phyloP scores from a whole-genome alignment of 2,329 filamentous ascomycete species.

The Cladophialophora yegresii region DNA sequence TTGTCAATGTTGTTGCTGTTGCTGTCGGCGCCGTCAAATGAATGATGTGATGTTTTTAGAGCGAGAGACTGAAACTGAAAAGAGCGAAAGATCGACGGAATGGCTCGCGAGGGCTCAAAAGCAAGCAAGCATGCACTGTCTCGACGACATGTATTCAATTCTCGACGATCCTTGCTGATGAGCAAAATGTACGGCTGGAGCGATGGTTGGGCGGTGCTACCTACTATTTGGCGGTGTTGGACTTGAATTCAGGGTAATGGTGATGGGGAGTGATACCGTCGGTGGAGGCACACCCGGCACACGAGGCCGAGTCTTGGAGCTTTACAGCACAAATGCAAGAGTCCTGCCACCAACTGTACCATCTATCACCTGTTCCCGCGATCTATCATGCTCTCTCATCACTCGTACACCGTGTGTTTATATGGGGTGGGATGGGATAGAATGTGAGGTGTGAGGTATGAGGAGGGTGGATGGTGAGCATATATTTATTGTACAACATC shows the following conservation, averaged over 20 bases:
- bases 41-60: neutral
- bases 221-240: neutral
- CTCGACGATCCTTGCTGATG: conserved; percentile 19
- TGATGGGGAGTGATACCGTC: neutral
- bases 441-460: no score
- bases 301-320: neutral
- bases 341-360: no score
- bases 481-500: no score
- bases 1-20: neutral
- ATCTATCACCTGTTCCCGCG: no score
- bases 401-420: no score
- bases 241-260: neutral
- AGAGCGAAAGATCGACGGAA: neutral
- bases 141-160: conserved; percentile 14
- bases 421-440: no score
- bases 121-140: conserved; percentile 7
- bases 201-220: neutral
- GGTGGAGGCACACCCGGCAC: neutral
- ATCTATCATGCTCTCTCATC: neutral
- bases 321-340: neutral
- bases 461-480: no score
- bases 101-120: conserved; percentile 21
- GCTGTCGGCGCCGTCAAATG: neutral
- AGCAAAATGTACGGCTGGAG: neutral
- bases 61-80: conserved; percentile 5